These are phyloP conservation scores for Oryza brachyantha DNA, from an alignment of 176 grass and related monocot species.

Conservation along the genomic window DNA sequence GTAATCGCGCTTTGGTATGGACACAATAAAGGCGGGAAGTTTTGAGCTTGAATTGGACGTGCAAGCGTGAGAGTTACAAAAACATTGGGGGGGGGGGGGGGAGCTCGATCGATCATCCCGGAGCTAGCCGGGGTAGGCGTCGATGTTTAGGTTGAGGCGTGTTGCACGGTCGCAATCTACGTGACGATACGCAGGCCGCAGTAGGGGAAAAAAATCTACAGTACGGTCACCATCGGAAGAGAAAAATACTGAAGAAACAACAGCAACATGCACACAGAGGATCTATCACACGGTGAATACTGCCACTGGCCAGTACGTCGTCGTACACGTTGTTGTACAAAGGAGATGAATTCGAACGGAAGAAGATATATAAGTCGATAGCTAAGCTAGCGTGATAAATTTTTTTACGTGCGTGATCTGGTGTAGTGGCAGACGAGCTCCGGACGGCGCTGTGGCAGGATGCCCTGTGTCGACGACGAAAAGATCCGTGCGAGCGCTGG, in stretches of 20 bases:
- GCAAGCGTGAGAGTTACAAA: neutral
- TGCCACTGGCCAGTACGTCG: neutral
- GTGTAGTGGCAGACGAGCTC: neutral
- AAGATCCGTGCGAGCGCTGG: neutral
- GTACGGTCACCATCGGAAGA: neutral
- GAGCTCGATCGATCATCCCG: no score
- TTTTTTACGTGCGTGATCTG: neutral
- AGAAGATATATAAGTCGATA: no score
- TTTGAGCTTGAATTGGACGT: constrained; percentile 5
- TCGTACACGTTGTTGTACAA: neutral
- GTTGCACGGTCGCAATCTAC: constrained; percentile 23
- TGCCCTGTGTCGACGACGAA: neutral
- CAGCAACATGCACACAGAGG: neutral
- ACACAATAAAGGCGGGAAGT: constrained; percentile 3
- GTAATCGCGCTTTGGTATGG: constrained; percentile 1
- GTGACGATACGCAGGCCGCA: constrained; percentile 16
- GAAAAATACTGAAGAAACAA: neutral
- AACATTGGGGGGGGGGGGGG: no score
- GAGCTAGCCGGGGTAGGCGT: neutral
- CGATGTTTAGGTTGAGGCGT: neutral
- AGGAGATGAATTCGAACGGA: no score
- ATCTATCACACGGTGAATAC: neutral
- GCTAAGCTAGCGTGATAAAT: neutral
- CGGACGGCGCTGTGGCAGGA: neutral
- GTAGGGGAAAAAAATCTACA: neutral